Percentiles rank a stretch among this genome's conserved stretches.
Evolutionary conservation across 305 asterid species (phyloP).

Genomic region (Coffea humblotiana): DNA sequence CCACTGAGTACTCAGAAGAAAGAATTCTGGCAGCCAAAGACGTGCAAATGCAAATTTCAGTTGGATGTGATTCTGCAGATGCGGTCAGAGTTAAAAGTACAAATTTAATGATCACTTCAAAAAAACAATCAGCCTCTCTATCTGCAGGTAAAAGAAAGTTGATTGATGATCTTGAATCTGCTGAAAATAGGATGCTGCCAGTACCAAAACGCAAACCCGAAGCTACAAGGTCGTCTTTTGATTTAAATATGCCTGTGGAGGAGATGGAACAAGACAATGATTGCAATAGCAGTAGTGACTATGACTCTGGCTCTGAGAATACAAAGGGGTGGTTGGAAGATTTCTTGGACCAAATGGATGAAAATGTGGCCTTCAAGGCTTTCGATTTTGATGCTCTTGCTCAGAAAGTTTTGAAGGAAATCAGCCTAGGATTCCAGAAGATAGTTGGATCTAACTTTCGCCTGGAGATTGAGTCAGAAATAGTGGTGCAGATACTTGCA

Average conservation of each 20-base stretch:
- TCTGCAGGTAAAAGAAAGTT: constrained; percentile 55
- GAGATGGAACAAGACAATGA: constrained; percentile 45
- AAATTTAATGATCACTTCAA: constrained; percentile 35
- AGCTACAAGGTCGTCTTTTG: constrained; percentile 49
- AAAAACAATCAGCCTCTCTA: constrained; percentile 18
- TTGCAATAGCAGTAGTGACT: constrained; percentile 30
- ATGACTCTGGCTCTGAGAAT: constrained; percentile 35
- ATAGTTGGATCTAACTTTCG: constrained; percentile 32
- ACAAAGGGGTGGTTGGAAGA: constrained; percentile 65
- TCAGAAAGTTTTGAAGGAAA: constrained; percentile 47
- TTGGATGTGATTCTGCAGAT: constrained; percentile 32
- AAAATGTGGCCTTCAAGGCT: constrained; percentile 63
- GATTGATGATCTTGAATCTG: constrained; percentile 21
- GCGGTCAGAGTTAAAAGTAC: constrained; percentile 26
- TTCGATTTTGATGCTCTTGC: constrained; percentile 63
- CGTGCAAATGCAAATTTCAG: constrained; percentile 55
- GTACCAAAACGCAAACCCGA: constrained; percentile 37
- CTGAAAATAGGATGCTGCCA: constrained; percentile 23
- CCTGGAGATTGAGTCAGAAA: constrained; percentile 65
- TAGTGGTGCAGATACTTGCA: constrained; percentile 72
- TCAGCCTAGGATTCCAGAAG: constrained; percentile 43
- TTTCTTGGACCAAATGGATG: constrained; percentile 51
- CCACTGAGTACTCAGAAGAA: constrained; percentile 64
- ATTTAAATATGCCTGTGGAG: constrained; percentile 74
- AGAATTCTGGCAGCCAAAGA: constrained; percentile 57